These are phyloP conservation scores for Mortierella alpina DNA, from an alignment of 192 early-diverging fungal genomes.

Conservation along the genomic window DNA sequence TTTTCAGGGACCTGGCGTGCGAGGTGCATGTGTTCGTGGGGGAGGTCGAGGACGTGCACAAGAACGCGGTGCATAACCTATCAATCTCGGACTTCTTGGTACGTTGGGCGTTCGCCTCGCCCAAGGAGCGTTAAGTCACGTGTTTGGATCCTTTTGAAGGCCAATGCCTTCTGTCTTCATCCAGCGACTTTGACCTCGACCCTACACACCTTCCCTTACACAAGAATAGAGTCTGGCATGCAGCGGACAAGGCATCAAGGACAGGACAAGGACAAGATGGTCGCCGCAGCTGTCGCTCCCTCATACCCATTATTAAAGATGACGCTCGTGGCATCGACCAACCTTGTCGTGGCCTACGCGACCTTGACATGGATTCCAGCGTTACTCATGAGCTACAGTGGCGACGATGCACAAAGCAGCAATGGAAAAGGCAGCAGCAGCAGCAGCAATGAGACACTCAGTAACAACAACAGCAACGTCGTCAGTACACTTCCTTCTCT, in stretches of 20 bases:
- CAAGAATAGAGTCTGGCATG: conserved; percentile 1
- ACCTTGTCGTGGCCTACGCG: conserved; percentile 22
- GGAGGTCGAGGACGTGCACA: too few species aligned
- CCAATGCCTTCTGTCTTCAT: too few species aligned
- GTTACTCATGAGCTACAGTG: neutral
- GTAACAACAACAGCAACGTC: neutral
- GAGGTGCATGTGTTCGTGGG: too few species aligned
- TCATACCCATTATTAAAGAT: conserved; percentile 45
- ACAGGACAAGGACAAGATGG: neutral
- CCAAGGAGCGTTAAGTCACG: too few species aligned
- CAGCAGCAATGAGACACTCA: neutral
- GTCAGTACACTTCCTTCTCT: conserved; percentile 35
- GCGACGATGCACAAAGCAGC: neutral
- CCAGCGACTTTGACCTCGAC: too few species aligned
- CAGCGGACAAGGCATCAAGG: conserved; percentile 34
- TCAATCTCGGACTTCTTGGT: too few species aligned
- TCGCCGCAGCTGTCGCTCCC: neutral
- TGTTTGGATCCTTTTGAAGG: too few species aligned
- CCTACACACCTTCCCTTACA: neutral
- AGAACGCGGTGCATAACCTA: too few species aligned
- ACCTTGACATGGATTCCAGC: conserved; percentile 33
- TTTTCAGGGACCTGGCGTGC: too few species aligned
- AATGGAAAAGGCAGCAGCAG: neutral
- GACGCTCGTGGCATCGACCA: conserved; percentile 31
- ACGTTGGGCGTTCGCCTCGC: too few species aligned